Evolutionary conservation across 1,139 yeast species (phyloP), one percentile per base, ranked within the genome.

Genomic region (Yamadazyma dushanensis): DNA sequence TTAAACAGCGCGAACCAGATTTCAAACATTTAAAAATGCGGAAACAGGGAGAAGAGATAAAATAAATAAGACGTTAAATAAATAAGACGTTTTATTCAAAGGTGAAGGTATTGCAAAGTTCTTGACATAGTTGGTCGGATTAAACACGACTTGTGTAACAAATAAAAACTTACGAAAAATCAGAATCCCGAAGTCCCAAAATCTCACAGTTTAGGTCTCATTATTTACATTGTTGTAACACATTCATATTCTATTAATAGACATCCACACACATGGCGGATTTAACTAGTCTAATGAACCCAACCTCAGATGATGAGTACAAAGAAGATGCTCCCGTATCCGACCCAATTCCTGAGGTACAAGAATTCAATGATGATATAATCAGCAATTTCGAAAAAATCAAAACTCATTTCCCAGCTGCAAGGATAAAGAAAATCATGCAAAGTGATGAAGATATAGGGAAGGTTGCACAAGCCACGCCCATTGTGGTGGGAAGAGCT

Each of bases 361-460:
- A 49, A 29, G 50, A 59, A 2, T 48, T 64, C 3, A 64, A 63
- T 39, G 57, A 59, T 29, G 61, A 56, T 29, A 61, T 66, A 30
- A 47, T 61, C 31, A 46, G 49, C 14, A 58, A 64, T 29, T 70
- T 69, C 40, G 80, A 72, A 31, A 66, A 67, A 43, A 85, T 90
- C 53, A 88, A 87, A 61, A 90, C 97, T 31, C 95, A 92, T 54
- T 90, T 92, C 65, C 98, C 98, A 4, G 95, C 95, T 34, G 98
- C 98, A 3, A 77, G 97, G 45, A 90, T 92, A 56, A 92, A 92
- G 66, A 86, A 94, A 54, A 79, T 92, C 40, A 90, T 92, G 97
- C 98, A 92, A 57, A 83, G 95, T 34, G 99, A 92, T 59, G 98
- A 92, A 50, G 99, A 92, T 49, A 90, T 92, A 33, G 99, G 99